Percentiles rank a stretch among this genome's conserved stretches.
Conservation (phyloP, 2,329 filamentous ascomycete species). For the Neofusicoccum cordaticola region DNA sequence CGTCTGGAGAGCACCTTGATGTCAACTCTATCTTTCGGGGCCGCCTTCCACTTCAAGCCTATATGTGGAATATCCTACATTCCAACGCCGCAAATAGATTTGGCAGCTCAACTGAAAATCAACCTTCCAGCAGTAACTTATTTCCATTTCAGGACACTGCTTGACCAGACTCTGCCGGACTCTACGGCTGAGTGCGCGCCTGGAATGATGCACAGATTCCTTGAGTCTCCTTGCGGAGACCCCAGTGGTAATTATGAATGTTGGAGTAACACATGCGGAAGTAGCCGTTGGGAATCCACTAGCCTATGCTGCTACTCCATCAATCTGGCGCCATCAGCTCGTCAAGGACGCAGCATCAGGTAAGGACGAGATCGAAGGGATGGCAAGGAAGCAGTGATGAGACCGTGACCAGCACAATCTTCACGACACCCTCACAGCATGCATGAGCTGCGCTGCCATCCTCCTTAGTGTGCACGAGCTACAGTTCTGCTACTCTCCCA, state of each 20-base stretch:
- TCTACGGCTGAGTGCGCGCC: neutral
- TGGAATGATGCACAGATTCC: neutral
- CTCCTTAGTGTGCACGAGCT: too few species aligned
- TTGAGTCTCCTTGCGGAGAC: neutral
- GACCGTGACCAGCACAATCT: neutral
- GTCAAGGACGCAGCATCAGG: neutral
- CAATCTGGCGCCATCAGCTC: neutral
- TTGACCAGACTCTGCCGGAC: neutral
- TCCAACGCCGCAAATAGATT: neutral
- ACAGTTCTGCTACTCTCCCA: too few species aligned
- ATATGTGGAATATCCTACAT: neutral
- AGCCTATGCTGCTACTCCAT: neutral
- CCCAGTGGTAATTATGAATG: neutral
- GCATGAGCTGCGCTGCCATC: neutral
- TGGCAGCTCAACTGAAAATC: neutral
- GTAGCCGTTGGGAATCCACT: neutral
- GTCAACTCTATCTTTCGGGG: neutral
- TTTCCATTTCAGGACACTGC: too few species aligned
- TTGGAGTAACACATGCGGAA: neutral
- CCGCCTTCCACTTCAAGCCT: neutral
- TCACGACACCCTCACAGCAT: neutral
- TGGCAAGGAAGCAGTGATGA: neutral
- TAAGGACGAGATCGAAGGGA: neutral
- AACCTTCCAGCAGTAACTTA: neutral
- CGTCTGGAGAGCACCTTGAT: neutral